These are phyloP conservation scores for Calonectria henricotiae DNA, from an alignment of 2,329 filamentous ascomycete species.

Conservation along the genomic window DNA sequence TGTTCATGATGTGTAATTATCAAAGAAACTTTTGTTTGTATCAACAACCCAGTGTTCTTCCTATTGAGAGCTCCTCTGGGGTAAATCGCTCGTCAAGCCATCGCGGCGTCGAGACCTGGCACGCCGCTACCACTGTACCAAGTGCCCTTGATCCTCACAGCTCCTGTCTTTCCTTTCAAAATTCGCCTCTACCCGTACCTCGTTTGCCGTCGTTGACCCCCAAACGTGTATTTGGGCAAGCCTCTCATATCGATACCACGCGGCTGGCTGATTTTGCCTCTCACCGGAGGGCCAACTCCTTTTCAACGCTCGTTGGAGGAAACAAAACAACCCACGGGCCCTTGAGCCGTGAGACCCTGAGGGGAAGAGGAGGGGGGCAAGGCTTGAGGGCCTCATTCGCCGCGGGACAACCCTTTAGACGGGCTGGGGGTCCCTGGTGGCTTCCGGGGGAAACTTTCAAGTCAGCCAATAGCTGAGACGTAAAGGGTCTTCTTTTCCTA, in stretches of 20 bases:
- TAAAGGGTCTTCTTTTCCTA: conserved; percentile 36
- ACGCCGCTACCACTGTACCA: background rate
- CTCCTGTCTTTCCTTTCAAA: background rate
- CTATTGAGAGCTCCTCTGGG: background rate
- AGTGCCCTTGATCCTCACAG: background rate
- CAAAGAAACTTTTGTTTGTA: background rate
- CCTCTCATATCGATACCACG: conserved; percentile 9
- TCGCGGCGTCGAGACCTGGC: no score
- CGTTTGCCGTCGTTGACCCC: background rate
- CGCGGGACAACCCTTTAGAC: background rate
- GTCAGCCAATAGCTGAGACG: conserved; percentile 38
- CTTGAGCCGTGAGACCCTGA: conserved; percentile 20
- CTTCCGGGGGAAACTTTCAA: conserved; percentile 42
- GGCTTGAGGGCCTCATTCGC: conserved; percentile 27
- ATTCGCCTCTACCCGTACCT: conserved; percentile 1
- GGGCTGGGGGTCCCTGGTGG: conserved; percentile 10
- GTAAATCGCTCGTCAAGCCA: background rate
- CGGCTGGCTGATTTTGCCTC: conserved; percentile 7
- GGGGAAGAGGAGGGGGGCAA: conserved; percentile 3
- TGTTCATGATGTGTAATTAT: background rate
- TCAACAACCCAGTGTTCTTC: background rate
- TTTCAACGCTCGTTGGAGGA: conserved; percentile 20
- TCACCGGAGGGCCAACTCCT: conserved; percentile 9
- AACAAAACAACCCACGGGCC: conserved; percentile 25
- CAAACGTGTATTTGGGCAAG: background rate